Percentiles rank a stretch among this genome's conserved stretches.
phyloP scores from a whole-genome alignment of 495 filamentous ascomycete species.

The Sordaria brevicollis region DNA sequence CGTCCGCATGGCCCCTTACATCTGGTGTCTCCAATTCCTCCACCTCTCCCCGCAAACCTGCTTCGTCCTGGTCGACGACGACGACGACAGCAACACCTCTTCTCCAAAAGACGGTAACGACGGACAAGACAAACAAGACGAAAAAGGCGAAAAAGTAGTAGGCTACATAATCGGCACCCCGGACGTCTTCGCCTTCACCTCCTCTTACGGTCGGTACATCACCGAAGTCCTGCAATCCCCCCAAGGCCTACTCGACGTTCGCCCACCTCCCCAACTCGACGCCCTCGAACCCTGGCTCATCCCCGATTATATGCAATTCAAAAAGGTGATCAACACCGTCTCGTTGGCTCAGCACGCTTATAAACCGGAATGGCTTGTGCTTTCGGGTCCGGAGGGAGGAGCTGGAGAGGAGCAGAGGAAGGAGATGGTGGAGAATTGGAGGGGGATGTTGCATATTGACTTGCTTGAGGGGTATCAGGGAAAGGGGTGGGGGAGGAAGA shows the following conservation, averaged over 20 bases:
- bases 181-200: conserved; percentile 21
- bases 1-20: conserved; percentile 25
- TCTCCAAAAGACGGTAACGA: too few relatives aligned
- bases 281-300: conserved; percentile 11
- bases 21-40: conserved; percentile 36
- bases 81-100: conserved; percentile 4
- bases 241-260: conserved; percentile 12
- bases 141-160: conserved; percentile 8
- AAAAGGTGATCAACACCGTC: conserved; percentile 10
- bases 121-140: too few relatives aligned
- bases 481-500: conserved; percentile 25
- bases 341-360: conserved; percentile 26
- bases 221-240: conserved; percentile 13
- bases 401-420: conserved; percentile 2
- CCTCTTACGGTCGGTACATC: conserved; percentile 21
- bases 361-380: conserved; percentile 20
- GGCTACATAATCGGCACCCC: conserved; percentile 32
- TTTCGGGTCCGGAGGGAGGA: conserved; percentile 15
- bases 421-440: conserved; percentile 17
- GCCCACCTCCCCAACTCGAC: conserved; percentile 12
- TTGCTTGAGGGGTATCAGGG: conserved; percentile 24
- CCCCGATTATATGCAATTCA: too few relatives aligned
- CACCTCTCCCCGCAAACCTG: conserved; percentile 24
- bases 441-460: conserved; percentile 35
- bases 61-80: conserved; percentile 32